These are phyloP conservation scores for Citropsis articulata DNA, from an alignment of 345 rosid species.

Conservation along the genomic window DNA sequence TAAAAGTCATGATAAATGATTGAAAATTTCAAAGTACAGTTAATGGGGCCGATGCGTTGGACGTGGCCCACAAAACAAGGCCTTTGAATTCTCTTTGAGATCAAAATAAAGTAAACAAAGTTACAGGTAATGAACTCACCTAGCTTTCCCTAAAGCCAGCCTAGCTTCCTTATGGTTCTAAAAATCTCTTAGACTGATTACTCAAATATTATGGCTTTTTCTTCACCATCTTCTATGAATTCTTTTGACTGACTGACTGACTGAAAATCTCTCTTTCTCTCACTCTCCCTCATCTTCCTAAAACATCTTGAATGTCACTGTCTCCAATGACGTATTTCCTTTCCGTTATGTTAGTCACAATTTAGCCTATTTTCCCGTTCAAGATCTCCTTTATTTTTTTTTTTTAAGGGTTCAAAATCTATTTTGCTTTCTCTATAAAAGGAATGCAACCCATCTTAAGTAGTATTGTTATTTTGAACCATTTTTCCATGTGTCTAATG, in stretches of 20 bases:
- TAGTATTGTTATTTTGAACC: neutral
- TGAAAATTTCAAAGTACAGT: slow-evolving; percentile 16
- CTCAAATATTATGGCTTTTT: slow-evolving; percentile 27
- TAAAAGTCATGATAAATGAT: too few relatives aligned
- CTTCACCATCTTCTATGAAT: slow-evolving; percentile 31
- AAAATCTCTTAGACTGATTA: slow-evolving; percentile 18
- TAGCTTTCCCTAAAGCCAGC: slow-evolving; percentile 33
- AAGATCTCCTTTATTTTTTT: neutral
- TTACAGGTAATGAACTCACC: slow-evolving; percentile 18
- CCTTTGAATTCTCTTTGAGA: slow-evolving; percentile 40
- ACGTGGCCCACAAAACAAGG: slow-evolving; percentile 30
- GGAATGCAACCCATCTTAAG: neutral
- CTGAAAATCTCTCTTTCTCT: slow-evolving; percentile 8
- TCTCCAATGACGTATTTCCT: slow-evolving; percentile 9
- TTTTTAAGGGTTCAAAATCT: neutral
- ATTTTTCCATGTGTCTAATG: neutral
- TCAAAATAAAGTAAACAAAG: slow-evolving; percentile 44
- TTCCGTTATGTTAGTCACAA: neutral
- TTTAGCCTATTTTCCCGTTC: neutral
- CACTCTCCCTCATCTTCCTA: slow-evolving; percentile 13
- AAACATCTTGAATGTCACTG: slow-evolving; percentile 9
- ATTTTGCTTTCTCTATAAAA: neutral
- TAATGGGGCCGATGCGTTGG: slow-evolving; percentile 18
- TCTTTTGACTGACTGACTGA: slow-evolving; percentile 60
- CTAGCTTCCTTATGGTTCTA: slow-evolving; percentile 8